phyloP scores from a whole-genome alignment of 225 moss, liverwort and hornwort genomes.

The Pseudoscleropodium purum region DNA sequence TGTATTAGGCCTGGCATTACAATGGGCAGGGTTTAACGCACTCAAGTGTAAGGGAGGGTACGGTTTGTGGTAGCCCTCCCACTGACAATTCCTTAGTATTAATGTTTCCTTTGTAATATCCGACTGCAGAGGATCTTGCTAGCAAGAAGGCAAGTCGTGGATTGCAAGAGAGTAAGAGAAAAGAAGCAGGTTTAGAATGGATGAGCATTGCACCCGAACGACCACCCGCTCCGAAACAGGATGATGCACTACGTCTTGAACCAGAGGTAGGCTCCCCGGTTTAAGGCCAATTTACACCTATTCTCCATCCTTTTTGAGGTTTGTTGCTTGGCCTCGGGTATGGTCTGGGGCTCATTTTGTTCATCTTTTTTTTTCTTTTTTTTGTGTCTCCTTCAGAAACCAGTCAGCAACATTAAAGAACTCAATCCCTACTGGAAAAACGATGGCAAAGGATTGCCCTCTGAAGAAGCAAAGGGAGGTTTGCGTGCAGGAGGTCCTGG shows the following conservation, averaged over 20 bases:
- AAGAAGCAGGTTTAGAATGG: conserved; percentile 81
- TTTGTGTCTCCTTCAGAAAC: conserved; percentile 35
- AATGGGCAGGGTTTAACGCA: not conserved
- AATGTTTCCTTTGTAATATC: not conserved
- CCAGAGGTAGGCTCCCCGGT: conserved; percentile 40
- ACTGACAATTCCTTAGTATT: not conserved
- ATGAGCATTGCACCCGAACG: conserved; percentile 81
- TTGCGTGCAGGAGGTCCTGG: conserved; percentile 28
- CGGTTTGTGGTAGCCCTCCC: not conserved
- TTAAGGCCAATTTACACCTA: not conserved
- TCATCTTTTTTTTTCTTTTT: not conserved
- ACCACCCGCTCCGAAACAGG: conserved; percentile 32
- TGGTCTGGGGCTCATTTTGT: not conserved
- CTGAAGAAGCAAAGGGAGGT: conserved; percentile 23
- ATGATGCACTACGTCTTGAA: conserved; percentile 41
- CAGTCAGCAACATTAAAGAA: conserved; percentile 48
- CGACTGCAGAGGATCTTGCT: conserved; percentile 29
- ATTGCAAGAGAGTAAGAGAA: conserved; percentile 45
- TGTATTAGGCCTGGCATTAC: not conserved
- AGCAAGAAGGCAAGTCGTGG: conserved; percentile 17
- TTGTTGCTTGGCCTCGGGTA: not conserved
- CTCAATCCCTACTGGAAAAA: conserved; percentile 72
- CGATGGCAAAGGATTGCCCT: conserved; percentile 34
- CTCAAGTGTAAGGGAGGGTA: not conserved
- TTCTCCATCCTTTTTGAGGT: not conserved